Evolutionary conservation across 139 green algal genomes (phyloP), one percentile per base, ranked within the genome.

Genomic region (Tetraselmis chui): DNA sequence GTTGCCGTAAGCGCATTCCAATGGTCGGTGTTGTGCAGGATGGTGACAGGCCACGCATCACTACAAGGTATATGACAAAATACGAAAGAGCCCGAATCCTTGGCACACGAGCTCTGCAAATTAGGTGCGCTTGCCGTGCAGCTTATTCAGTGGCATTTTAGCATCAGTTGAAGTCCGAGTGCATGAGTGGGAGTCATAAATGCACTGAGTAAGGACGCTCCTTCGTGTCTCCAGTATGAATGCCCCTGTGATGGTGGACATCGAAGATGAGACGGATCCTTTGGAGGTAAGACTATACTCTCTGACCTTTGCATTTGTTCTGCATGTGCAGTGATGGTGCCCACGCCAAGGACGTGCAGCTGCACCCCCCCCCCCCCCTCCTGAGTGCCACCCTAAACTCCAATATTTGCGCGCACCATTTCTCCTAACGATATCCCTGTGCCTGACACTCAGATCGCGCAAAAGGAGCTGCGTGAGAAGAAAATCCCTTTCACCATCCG

Each of bases 401-500:
- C n/a, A n/a, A n/a, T n/a, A n/a, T n/a, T n/a, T n/a, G n/a, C n/a
- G n/a, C n/a, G n/a, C n/a, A n/a, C n/a, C n/a, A n/a, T n/a, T n/a
- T n/a, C n/a, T n/a, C n/a, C n/a, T n/a, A n/a, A n/a, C n/a, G n/a
- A n/a, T n/a, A n/a, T n/a, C n/a, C n/a, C n/a, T n/a, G n/a, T n/a
- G n/a, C n/a, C n/a, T n/a, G n/a, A n/a, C n/a, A n/a, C 45, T 67
- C 90, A 98, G 88, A 99, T 99, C 84, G 96, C 96, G 1, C 91
- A 92, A 84, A 98, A 97, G 85, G 96, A 99, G 89, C 85, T 99
- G 83, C 85, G 94, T 0, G 92, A 98, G 77, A 96, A 95, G 87
- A 98, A 98, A 84, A 97, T 99, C 76, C 97, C 97, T 0, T 99
- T 99, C 89, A 99, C 91, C n/a, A 96, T 99, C 2, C 86, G 97